Percentiles rank a stretch among this genome's conserved stretches.
Evolutionary conservation across 139 green algal species (phyloP).

Genomic region (Parachlorella kessleri): DNA sequence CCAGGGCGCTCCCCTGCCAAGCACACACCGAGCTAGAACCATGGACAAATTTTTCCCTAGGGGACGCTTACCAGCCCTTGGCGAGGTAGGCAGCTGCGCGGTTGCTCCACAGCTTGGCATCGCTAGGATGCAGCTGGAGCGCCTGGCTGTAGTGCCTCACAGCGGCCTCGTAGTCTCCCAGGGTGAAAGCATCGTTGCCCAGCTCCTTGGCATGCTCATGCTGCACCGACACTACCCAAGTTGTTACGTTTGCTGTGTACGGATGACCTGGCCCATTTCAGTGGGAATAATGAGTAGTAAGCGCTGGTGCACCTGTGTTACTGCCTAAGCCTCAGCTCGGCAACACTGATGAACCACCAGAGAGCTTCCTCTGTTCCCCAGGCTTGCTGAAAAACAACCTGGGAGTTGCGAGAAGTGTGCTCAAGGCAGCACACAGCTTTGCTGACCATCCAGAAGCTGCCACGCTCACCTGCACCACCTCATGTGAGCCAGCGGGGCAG

Average conservation of each 20-base stretch:
- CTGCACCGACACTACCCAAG: not conserved
- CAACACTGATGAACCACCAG: not conserved
- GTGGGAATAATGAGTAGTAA: not conserved
- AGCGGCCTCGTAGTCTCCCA: slow-evolving; percentile 8
- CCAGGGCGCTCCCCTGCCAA: no score
- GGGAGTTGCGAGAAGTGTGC: no score
- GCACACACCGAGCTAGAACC: no score
- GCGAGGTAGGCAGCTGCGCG: slow-evolving; percentile 30
- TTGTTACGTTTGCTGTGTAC: not conserved
- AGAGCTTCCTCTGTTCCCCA: not conserved
- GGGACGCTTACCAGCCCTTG: slow-evolving; percentile 33
- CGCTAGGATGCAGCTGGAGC: not conserved
- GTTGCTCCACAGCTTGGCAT: slow-evolving; percentile 35
- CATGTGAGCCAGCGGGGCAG: slow-evolving; percentile 32
- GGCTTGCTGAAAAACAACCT: no score
- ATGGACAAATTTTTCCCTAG: no score
- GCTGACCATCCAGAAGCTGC: no score
- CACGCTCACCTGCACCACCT: slow-evolving; percentile 8
- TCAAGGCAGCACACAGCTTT: no score
- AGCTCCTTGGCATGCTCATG: slow-evolving; percentile 17
- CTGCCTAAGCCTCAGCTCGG: not conserved
- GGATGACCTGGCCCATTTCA: not conserved
- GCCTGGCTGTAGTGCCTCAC: slow-evolving; percentile 37
- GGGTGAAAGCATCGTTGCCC: slow-evolving; percentile 36
- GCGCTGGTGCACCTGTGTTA: not conserved